These are phyloP conservation scores for Cryomyces antarcticus DNA, from an alignment of 495 filamentous ascomycete genomes.

Conservation along the genomic window DNA sequence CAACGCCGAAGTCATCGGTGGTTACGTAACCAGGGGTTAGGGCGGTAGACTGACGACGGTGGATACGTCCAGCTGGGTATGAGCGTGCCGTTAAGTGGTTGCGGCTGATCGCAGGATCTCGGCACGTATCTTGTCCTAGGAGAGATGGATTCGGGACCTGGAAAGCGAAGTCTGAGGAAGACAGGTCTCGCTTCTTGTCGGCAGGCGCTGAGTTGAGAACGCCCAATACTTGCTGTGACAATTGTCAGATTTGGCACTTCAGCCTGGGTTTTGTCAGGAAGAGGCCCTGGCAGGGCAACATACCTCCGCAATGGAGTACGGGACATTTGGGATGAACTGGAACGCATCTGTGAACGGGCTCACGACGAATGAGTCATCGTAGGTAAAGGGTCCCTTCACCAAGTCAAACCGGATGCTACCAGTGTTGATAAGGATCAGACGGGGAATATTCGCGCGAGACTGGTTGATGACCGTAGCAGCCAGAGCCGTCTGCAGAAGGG, in stretches of 20 bases:
- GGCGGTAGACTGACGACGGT: constrained; percentile 21
- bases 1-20: constrained; percentile 22
- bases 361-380: constrained; percentile 22
- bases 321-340: constrained; percentile 19
- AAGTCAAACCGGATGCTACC: constrained; percentile 22
- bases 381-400: constrained; percentile 22
- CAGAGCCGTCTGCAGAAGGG: constrained; percentile 14
- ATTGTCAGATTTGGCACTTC: too few relatives aligned
- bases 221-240: constrained; percentile 13
- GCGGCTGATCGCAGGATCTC: constrained; percentile 18
- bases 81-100: background rate
- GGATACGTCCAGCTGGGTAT: constrained; percentile 8
- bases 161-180: constrained; percentile 11
- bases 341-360: constrained; percentile 18
- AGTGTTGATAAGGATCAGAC: constrained; percentile 21
- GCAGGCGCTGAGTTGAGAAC: constrained; percentile 22
- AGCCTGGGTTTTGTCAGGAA: too few relatives aligned
- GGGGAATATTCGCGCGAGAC: constrained; percentile 11
- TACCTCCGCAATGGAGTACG: constrained; percentile 7
- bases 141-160: constrained; percentile 10
- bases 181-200: constrained; percentile 21
- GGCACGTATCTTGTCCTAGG: constrained; percentile 19
- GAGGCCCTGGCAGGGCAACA: too few relatives aligned
- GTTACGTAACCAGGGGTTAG: constrained; percentile 22
- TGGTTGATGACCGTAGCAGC: constrained; percentile 15